phyloP scores from a whole-genome alignment of 1,284 basidiomycete species.

The Cutaneotrichosporon spelunceum region DNA sequence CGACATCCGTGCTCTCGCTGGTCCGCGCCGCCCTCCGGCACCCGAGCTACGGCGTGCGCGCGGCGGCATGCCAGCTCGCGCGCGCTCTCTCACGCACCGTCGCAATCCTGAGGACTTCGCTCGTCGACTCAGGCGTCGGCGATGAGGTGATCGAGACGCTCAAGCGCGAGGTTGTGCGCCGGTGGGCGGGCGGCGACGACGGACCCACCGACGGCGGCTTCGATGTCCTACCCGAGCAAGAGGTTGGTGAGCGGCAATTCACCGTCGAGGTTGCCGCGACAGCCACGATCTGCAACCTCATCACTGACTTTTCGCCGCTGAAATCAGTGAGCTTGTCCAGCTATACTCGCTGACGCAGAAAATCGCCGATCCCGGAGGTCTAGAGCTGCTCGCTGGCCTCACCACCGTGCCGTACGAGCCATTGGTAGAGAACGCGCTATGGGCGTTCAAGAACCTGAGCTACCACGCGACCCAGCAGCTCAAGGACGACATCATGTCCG shows the following conservation, averaged over 20 bases:
- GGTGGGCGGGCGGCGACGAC: constrained; percentile 6
- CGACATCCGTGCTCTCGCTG: constrained; percentile 55
- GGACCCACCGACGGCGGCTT: constrained; percentile 15
- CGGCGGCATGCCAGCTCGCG: constrained; percentile 77
- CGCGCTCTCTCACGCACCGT: constrained; percentile 75
- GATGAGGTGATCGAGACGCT: constrained; percentile 65
- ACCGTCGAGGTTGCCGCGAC: constrained; percentile 70
- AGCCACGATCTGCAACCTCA: constrained; percentile 74
- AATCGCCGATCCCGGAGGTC: constrained; percentile 62
- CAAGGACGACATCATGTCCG: constrained; percentile 63
- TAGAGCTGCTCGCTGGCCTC: constrained; percentile 63
- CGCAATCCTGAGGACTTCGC: constrained; percentile 71
- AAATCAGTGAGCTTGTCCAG: constrained; percentile 57
- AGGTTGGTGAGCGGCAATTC: constrained; percentile 59
- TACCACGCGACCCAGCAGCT: constrained; percentile 60
- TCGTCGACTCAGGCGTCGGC: constrained; percentile 76
- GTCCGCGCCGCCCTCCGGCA: constrained; percentile 61
- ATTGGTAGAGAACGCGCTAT: constrained; percentile 66
- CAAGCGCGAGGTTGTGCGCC: constrained; percentile 33
- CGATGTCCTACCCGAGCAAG: constrained; percentile 24
- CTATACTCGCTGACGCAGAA: constrained; percentile 49
- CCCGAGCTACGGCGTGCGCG: constrained; percentile 68
- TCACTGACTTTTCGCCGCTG: constrained; percentile 81
- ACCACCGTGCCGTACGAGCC: constrained; percentile 58
- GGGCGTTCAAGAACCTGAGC: constrained; percentile 75